Base-by-base conservation (phyloP, 805 yeast genomes). In the Isabelozyma heimii region DNA sequence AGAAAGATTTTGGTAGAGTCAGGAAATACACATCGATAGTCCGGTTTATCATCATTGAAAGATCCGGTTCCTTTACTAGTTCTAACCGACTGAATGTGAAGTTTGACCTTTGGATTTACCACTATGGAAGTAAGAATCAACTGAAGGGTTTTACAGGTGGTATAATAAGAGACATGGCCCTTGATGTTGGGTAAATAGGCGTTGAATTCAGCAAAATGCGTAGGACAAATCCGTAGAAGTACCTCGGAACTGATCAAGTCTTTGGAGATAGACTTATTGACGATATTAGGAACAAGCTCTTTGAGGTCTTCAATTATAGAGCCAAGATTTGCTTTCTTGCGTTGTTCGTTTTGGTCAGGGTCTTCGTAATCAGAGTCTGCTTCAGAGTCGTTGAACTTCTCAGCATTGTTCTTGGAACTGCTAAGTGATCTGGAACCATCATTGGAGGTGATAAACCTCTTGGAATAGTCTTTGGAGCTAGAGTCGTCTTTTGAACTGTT, bases 141-240 rank as follows among this genome's bases (percentile, higher is more conserved):
- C 57, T 82, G 83, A 2, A 84, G 59, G 1, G 88, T 75, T 54
- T 82, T 83, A 49, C 80, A 61, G 0, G 86, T 75, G 2, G 86
- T 75, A 44, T 75, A 72, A 61, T 84, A 85, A 12, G 84, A 72
- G 14, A 75, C 69, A 15, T 67, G 73, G 1, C 91, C 89, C 45
- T 76, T 75, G 26, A 86, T 63, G 10, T 67, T 65, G 2, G 91
- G 91, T 12, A 84, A 54, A 50, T 75, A 76, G 0, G 82, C 75
- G 43, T 74, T 75, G 42, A 66, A 53, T 45, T 63, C 74, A 45
- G 66, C 66, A 45, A 72, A 66, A 42, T 79, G 76, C 0, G 76
- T 67, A 0, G 91, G 91, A 37, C 83, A 73, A 1, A 87, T 66
- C 13, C 88, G 63, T 20, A 87, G 68, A 6, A 73, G 61, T 1